Evolutionary conservation across 306 rosid genomes (phyloP).

Genomic region (Crataegus laevigata): DNA sequence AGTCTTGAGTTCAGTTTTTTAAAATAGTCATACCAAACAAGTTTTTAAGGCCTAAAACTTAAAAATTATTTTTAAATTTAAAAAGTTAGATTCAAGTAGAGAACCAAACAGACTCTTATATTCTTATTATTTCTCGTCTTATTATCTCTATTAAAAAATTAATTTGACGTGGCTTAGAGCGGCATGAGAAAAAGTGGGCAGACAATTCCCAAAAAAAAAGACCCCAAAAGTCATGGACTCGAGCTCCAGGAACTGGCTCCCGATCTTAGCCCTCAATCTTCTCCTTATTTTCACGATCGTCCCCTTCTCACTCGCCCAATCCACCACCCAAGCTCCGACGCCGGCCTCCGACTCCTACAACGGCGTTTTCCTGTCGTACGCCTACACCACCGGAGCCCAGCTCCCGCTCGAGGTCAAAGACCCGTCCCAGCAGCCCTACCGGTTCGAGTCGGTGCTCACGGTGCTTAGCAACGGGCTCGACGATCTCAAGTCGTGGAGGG

Average conservation of each 20-base stretch:
- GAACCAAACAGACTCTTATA: too few relatives aligned
- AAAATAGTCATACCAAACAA: too few relatives aligned
- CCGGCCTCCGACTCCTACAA: slow-evolving; percentile 47
- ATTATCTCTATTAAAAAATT: too few relatives aligned
- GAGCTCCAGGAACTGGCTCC: not conserved
- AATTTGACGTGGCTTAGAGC: too few relatives aligned
- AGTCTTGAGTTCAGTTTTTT: too few relatives aligned
- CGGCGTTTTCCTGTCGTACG: slow-evolving; percentile 59
- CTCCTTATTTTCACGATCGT: not conserved
- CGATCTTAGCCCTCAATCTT: slow-evolving; percentile 9
- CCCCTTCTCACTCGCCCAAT: slow-evolving; percentile 25
- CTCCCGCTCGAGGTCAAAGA: slow-evolving; percentile 46
- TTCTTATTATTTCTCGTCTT: too few relatives aligned
- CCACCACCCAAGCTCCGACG: slow-evolving; percentile 21
- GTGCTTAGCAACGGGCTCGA: slow-evolving; percentile 75
- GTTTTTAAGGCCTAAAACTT: too few relatives aligned
- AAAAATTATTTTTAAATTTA: too few relatives aligned
- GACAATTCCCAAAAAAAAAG: too few relatives aligned
- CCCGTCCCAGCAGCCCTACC: slow-evolving; percentile 42
- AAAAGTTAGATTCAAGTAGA: too few relatives aligned
- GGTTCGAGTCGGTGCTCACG: slow-evolving; percentile 64
- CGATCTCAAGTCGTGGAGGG: slow-evolving; percentile 80
- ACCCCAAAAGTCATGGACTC: slow-evolving; percentile 12
- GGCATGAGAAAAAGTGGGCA: too few relatives aligned
- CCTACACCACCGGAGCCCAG: slow-evolving; percentile 31